Evolutionary conservation across 768 basidiomycete genomes (phyloP).

Genomic region (Arthromyces matolae): DNA sequence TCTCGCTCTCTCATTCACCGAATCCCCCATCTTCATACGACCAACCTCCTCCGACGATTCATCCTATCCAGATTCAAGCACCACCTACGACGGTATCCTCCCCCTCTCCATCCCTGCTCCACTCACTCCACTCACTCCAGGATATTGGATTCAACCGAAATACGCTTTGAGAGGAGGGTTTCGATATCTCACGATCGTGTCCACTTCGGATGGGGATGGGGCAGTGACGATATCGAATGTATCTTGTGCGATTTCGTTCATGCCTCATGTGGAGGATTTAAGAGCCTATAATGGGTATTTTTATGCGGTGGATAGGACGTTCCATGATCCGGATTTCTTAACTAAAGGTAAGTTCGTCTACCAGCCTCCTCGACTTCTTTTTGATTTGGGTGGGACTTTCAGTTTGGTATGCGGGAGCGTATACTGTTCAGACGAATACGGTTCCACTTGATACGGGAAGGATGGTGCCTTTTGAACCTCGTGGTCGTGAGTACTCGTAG

Average conservation of each 20-base stretch:
- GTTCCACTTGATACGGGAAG: conserved; percentile 49
- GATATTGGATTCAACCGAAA: conserved; percentile 48
- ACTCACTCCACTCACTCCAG: conserved; percentile 33
- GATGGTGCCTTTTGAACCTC: conserved; percentile 41
- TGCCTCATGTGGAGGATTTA: conserved; percentile 48
- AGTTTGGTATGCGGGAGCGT: conserved; percentile 62
- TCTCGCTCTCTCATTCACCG: conserved; percentile 55
- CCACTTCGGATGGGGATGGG: conserved; percentile 25
- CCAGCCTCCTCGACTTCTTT: no score
- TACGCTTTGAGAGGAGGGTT: conserved; percentile 47
- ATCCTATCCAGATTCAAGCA: conserved; percentile 41
- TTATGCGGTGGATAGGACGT: conserved; percentile 40
- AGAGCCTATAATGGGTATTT: conserved; percentile 53
- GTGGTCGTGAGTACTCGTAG: conserved; percentile 37
- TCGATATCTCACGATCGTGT: conserved; percentile 47
- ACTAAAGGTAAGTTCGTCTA: no score
- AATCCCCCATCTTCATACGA: conserved; percentile 53
- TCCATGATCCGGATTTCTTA: conserved; percentile 44
- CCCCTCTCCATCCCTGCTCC: no score
- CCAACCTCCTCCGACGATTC: conserved; percentile 53
- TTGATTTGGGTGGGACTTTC: neutral
- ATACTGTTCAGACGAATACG: conserved; percentile 58
- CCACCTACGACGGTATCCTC: conserved; percentile 42
- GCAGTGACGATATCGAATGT: conserved; percentile 44
- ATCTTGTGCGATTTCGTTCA: conserved; percentile 48